phyloP scores from a whole-genome alignment of 768 basidiomycete genomes.

The Polyporus arcularius region DNA sequence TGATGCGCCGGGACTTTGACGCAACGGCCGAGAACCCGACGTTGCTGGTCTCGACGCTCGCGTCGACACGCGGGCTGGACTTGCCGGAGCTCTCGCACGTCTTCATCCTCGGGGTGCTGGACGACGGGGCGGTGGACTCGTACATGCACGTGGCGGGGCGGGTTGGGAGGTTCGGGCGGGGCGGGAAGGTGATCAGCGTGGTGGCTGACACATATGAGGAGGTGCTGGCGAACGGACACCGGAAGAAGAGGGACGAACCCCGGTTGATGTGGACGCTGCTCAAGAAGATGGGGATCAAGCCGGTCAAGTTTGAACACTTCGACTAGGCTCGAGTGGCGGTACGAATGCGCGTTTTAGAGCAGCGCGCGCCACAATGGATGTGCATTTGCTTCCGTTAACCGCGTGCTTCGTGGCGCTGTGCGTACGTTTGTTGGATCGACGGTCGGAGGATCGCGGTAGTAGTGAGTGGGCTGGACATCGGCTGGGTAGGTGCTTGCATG shows the following conservation, averaged over 20 bases:
- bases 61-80: constrained; percentile 74
- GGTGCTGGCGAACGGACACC: constrained; percentile 30
- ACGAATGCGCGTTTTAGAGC: neutral
- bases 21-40: constrained; percentile 51
- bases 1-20: constrained; percentile 38
- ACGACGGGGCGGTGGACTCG: constrained; percentile 51
- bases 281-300: constrained; percentile 42
- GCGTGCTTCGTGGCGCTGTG: too few species aligned
- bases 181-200: constrained; percentile 67
- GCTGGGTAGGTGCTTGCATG: too few species aligned
- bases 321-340: constrained; percentile 30
- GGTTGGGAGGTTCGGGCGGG: constrained; percentile 69
- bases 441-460: too few species aligned
- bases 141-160: constrained; percentile 76
- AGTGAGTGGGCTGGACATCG: too few species aligned
- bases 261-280: constrained; percentile 47
- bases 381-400: neutral
- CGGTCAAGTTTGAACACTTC: constrained; percentile 55
- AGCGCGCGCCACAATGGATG: neutral
- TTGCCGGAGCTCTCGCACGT: constrained; percentile 72
- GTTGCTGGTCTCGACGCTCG: constrained; percentile 67
- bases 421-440: too few species aligned
- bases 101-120: constrained; percentile 66
- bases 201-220: constrained; percentile 42
- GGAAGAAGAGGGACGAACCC: constrained; percentile 33